phyloP scores from a whole-genome alignment of 768 basidiomycete genomes.

The Polyporus arcularius region DNA sequence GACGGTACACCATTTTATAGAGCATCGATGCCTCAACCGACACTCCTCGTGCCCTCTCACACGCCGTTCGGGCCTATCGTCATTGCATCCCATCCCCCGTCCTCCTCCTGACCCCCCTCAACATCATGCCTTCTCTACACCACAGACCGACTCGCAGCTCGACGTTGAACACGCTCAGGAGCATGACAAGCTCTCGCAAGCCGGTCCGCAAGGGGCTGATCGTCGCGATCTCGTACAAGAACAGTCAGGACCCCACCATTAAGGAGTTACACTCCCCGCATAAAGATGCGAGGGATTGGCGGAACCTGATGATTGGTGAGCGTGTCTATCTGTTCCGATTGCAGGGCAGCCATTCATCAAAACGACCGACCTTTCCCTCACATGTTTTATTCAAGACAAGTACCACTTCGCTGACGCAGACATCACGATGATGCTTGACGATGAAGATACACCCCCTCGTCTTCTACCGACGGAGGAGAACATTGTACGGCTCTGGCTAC shows the following conservation, averaged over 20 bases:
- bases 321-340: neutral
- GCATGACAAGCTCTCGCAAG: neutral
- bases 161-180: neutral
- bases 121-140: neutral
- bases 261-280: constrained; percentile 1
- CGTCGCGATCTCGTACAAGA: neutral
- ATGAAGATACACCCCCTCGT: neutral
- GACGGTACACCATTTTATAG: too few relatives aligned
- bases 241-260: neutral
- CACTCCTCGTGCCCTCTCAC: too few relatives aligned
- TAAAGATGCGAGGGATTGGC: constrained; percentile 9
- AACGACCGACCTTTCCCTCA: too few relatives aligned
- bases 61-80: too few relatives aligned
- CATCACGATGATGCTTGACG: constrained; percentile 17
- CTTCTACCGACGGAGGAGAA: constrained; percentile 13
- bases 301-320: constrained; percentile 8
- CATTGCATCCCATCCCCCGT: too few relatives aligned
- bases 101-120: neutral
- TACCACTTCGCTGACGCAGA: constrained; percentile 8
- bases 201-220: neutral
- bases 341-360: too few relatives aligned
- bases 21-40: too few relatives aligned
- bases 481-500: constrained; percentile 15
- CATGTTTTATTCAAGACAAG: neutral
- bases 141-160: neutral